Conservation (phyloP, 176 grass and related monocot genomes). For the Phoenix roebelenii region DNA sequence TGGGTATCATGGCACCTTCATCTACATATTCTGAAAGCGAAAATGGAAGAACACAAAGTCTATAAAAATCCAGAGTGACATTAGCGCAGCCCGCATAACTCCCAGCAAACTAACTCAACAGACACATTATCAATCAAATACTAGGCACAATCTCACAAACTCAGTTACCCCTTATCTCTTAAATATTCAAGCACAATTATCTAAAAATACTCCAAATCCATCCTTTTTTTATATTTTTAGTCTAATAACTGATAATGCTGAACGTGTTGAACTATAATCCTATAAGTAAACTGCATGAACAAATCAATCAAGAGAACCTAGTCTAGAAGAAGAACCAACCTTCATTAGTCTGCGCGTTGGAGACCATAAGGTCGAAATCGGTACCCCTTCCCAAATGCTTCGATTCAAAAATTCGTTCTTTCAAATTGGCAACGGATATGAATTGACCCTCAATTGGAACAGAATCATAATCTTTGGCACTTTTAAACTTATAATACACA, state of each 20-base stretch:
- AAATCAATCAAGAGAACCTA: slow-evolving; percentile 11
- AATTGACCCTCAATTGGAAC: slow-evolving; percentile 28
- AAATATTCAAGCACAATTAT: too few species aligned
- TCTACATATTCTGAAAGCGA: slow-evolving; percentile 51
- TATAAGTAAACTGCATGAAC: background rate
- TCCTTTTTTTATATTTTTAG: too few species aligned
- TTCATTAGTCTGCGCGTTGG: slow-evolving; percentile 41
- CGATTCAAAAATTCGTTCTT: slow-evolving; percentile 32
- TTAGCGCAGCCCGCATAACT: slow-evolving; percentile 13
- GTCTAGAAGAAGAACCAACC: slow-evolving; percentile 26
- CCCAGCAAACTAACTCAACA: background rate
- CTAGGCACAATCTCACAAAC: too few species aligned
- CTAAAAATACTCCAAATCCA: too few species aligned
- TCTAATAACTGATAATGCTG: background rate
- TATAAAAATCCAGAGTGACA: slow-evolving; percentile 22
- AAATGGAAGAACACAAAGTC: slow-evolving; percentile 25
- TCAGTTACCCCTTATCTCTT: too few species aligned
- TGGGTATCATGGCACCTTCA: slow-evolving; percentile 28
- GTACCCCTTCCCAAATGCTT: slow-evolving; percentile 17
- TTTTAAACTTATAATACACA: slow-evolving; percentile 65
- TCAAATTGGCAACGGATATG: slow-evolving; percentile 38
- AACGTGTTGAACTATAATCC: background rate
- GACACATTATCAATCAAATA: too few species aligned
- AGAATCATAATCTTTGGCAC: slow-evolving; percentile 42
- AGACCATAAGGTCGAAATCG: slow-evolving; percentile 36